Percentiles rank a stretch among this genome's conserved stretches.
These are phyloP conservation scores for Rhizopogon rudus DNA, from an alignment of 768 basidiomycete genomes.

Conservation along the genomic window DNA sequence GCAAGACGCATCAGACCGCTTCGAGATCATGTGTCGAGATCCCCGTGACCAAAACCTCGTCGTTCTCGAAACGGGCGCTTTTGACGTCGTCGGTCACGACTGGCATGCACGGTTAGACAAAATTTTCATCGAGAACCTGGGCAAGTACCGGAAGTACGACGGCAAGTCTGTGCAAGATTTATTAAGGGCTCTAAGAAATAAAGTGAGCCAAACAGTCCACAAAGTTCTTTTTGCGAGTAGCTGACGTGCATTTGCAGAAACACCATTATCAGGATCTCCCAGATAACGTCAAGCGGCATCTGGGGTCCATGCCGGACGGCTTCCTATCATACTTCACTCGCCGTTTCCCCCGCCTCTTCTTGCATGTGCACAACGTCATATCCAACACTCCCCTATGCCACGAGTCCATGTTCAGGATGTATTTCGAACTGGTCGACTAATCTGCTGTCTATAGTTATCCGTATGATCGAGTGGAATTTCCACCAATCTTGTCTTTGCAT, in stretches of 20 bases:
- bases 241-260: conserved; percentile 52
- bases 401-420: conserved; percentile 89
- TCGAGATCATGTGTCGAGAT: conserved; percentile 96
- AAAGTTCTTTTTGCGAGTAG: not conserved
- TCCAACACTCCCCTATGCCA: conserved; percentile 61
- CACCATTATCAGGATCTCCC: conserved; percentile 98
- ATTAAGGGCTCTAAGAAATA: conserved; percentile 89
- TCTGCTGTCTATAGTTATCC: conserved; percentile 1
- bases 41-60: conserved; percentile 76
- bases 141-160: conserved; percentile 97
- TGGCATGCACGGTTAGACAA: conserved; percentile 88
- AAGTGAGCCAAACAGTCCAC: conserved; percentile 47
- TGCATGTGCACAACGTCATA: conserved; percentile 89
- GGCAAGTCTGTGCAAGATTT: conserved; percentile 88
- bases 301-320: conserved; percentile 90
- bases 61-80: conserved; percentile 67
- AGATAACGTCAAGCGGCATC: conserved; percentile 80
- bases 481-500: not conserved
- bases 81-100: conserved; percentile 77
- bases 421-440: conserved; percentile 70
- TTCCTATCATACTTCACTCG: conserved; percentile 91
- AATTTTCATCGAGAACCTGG: conserved; percentile 87
- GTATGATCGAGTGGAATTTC: conserved; percentile 12
- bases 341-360: conserved; percentile 86
- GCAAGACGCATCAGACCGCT: conserved; percentile 96